phyloP scores from a whole-genome alignment of 2,329 filamentous ascomycete genomes.

The Xylaria sp. region DNA sequence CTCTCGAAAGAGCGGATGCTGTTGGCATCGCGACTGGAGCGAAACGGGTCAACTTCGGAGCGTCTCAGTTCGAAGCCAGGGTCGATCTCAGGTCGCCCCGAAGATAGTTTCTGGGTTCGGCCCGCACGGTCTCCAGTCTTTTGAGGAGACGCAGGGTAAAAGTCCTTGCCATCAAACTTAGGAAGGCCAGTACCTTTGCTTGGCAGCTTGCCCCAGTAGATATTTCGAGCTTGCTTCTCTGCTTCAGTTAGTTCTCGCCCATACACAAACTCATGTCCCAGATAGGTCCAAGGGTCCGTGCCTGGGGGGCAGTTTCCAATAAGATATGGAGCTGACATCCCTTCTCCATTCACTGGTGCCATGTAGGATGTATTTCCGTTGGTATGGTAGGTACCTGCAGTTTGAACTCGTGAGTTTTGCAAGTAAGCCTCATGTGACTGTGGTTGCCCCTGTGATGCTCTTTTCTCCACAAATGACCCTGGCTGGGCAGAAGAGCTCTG shows the following conservation, averaged over 20 bases:
- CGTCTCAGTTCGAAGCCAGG: slow-evolving; percentile 21
- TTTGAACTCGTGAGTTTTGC: slow-evolving; percentile 22
- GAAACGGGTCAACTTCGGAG: slow-evolving; percentile 38
- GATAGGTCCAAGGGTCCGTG: slow-evolving; percentile 48
- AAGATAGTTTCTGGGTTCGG: background rate
- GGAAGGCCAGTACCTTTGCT: slow-evolving; percentile 59
- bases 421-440: slow-evolving; percentile 8
- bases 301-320: slow-evolving; percentile 57
- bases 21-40: slow-evolving; percentile 29
- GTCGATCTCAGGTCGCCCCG: slow-evolving; percentile 22
- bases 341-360: slow-evolving; percentile 7
- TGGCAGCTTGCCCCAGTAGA: slow-evolving; percentile 66
- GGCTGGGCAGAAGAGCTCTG: slow-evolving; percentile 8
- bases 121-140: slow-evolving; percentile 40
- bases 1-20: slow-evolving; percentile 35
- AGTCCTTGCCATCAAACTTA: slow-evolving; percentile 69
- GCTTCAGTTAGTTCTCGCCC: slow-evolving; percentile 62
- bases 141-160: slow-evolving; percentile 62
- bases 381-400: slow-evolving; percentile 18
- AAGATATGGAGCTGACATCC: slow-evolving; percentile 55
- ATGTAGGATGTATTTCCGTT: slow-evolving; percentile 14
- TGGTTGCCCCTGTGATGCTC: slow-evolving; percentile 12
- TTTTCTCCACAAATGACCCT: background rate
- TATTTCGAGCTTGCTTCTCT: slow-evolving; percentile 62
- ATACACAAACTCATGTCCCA: slow-evolving; percentile 59